phyloP scores from a whole-genome alignment of 2,329 filamentous ascomycete species.

The Colletotrichum liriopes region DNA sequence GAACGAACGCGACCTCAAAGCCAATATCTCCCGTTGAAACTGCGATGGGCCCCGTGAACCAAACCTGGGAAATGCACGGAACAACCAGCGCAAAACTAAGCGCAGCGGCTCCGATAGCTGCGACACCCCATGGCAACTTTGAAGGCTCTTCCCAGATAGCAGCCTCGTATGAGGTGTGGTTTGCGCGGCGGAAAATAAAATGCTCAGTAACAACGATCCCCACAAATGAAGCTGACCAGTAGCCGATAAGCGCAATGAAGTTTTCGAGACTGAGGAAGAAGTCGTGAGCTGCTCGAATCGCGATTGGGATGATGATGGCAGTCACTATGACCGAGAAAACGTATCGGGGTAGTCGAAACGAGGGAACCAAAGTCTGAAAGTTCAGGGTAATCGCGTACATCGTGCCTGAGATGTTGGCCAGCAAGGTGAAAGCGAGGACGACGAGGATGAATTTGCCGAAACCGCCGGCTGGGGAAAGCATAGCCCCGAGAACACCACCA shows the following conservation, averaged over 20 bases:
- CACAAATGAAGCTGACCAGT: conserved; percentile 62
- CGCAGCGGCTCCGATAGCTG: conserved; percentile 59
- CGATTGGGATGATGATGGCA: conserved; percentile 58
- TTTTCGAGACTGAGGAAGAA: conserved; percentile 61
- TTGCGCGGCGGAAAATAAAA: conserved; percentile 58
- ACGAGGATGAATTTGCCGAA: conserved; percentile 58
- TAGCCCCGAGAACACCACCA: conserved; percentile 51
- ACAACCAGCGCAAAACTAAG: conserved; percentile 64
- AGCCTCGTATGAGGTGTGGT: conserved; percentile 59
- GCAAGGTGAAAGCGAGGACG: conserved; percentile 55
- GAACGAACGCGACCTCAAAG: conserved; percentile 74
- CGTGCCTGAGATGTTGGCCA: conserved; percentile 56
- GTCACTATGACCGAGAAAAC: conserved; percentile 58
- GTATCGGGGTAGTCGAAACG: conserved; percentile 58
- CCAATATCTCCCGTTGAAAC: conserved; percentile 75
- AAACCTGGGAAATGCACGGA: conserved; percentile 73
- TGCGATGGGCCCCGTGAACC: conserved; percentile 75
- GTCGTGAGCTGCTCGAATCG: conserved; percentile 56
- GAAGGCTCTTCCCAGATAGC: conserved; percentile 61
- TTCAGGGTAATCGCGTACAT: conserved; percentile 58
- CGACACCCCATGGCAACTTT: conserved; percentile 58
- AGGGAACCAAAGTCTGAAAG: conserved; percentile 57
- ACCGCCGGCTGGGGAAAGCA: conserved; percentile 50
- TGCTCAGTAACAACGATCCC: conserved; percentile 60
- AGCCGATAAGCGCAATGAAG: conserved; percentile 62